Base-by-base conservation (phyloP, 768 basidiomycete genomes). In the Tephrocybe sp. region DNA sequence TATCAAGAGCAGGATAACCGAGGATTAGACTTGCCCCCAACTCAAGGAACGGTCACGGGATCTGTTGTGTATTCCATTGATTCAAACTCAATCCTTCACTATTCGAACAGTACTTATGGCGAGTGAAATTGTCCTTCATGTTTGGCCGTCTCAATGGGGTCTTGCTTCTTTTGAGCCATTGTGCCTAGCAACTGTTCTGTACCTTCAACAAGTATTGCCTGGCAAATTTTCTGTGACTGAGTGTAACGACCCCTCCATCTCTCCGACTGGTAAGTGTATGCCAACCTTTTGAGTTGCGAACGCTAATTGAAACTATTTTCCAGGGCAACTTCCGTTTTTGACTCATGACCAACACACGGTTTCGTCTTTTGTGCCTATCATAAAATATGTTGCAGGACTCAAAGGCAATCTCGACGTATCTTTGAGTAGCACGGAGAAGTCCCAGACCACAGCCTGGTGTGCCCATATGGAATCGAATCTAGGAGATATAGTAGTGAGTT, bases 271-370 rank as follows among this genome's bases (percentile, higher is more conserved):
- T 85, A 64, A 69, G 80, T 74, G 55, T 58, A 65, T 68, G 51
- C 53, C 41, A 41, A 26, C n/a, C n/a, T 36, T 38, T 51, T 45
- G 55, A 44, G 33, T 30, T 44, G 15, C 32, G 44, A 45, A 30
- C 14, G 15, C 36, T 21, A 25, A 36, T 44, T 26, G 25, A 7
- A 36, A 21, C 37, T 10, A 10, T 33, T 39, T 11, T 30, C n/a
- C 38, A 91, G 89, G 90, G 14, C 83, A 83, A 60, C 73, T 93
- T 1, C 90, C 90, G 1, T 90, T 80, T 59, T 66, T 92, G 30
- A 77, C 76, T 0, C 82, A 90, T 68, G 82, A 74, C 3, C 71
- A 77, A 45, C 72, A 77, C 36, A 58, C 65, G 2, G 67, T 84
- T 14, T 68, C 83, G 0, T 74, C 81, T 1, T 68, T 88, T 23